phyloP scores from a whole-genome alignment of 768 basidiomycete genomes.

The Sporobolomyces pararoseus region DNA sequence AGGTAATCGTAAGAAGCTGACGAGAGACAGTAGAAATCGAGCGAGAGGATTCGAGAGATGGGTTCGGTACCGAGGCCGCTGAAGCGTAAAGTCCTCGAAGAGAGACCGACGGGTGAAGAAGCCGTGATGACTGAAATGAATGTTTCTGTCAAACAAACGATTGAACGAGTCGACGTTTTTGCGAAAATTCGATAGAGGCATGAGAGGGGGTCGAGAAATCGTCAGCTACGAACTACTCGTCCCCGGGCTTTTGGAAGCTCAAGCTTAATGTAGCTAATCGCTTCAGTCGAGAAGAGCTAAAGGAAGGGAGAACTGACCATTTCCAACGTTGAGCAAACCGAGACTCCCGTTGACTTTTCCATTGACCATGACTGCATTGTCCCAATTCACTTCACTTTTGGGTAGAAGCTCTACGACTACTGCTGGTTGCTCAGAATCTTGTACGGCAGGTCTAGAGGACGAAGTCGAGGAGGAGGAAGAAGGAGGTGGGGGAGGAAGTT shows the following conservation, averaged over 20 bases:
- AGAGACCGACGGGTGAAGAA: conserved; percentile 58
- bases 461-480: background rate
- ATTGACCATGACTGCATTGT: conserved; percentile 61
- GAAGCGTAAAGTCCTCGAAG: conserved; percentile 53
- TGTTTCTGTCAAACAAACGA: conserved; percentile 55
- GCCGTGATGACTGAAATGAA: conserved; percentile 79
- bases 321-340: conserved; percentile 30
- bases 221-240: too few species aligned
- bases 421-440: background rate
- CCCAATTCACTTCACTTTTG: conserved; percentile 66
- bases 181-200: background rate
- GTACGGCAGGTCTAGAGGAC: background rate
- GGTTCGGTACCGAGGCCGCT: conserved; percentile 58
- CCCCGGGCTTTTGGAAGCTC: too few species aligned
- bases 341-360: conserved; percentile 19
- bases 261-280: too few species aligned
- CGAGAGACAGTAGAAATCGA: conserved; percentile 81
- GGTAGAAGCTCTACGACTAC: conserved; percentile 76
- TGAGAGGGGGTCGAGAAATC: background rate
- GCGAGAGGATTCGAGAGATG: conserved; percentile 78
- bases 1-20: conserved; percentile 80
- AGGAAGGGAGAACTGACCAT: conserved; percentile 15
- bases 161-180: conserved; percentile 47
- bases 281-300: background rate
- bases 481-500: background rate